phyloP scores from a whole-genome alignment of 129 eudicot genomes.

The Centrapalus pauciflorus region DNA sequence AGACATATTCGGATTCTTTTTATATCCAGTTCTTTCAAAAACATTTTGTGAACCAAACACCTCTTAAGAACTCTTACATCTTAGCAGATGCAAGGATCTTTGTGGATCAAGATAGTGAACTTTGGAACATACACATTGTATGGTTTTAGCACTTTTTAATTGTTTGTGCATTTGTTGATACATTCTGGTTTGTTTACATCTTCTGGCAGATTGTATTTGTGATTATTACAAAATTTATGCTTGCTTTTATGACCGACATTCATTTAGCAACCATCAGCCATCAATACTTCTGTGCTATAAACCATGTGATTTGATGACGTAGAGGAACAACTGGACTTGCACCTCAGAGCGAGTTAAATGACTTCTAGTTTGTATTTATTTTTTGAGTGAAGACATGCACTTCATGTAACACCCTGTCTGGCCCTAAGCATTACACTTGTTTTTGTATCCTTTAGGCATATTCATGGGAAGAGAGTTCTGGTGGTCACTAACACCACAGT shows the following conservation, averaged over 20 bases:
- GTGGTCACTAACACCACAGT: conserved; percentile 91
- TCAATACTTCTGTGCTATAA: conserved; percentile 4
- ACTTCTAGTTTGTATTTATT: background rate
- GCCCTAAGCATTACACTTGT: background rate
- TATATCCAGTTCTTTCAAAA: too few species aligned
- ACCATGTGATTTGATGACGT: background rate
- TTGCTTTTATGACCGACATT: background rate
- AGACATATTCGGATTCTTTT: too few species aligned
- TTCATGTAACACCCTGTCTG: background rate
- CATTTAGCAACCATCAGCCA: background rate
- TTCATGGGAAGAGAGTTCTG: conserved; percentile 93
- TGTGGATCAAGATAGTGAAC: background rate
- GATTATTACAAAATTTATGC: background rate
- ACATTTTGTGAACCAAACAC: too few species aligned
- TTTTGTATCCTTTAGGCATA: conserved; percentile 44
- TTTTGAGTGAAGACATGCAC: background rate
- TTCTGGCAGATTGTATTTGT: background rate
- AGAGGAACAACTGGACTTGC: background rate
- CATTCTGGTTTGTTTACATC: background rate
- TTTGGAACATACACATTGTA: background rate
- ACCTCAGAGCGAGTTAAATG: background rate
- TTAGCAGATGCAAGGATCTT: background rate
- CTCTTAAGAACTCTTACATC: background rate
- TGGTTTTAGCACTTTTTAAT: background rate
- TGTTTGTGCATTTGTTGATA: background rate